phyloP scores from a whole-genome alignment of 495 filamentous ascomycete species.

The Talaromyces adpressus region DNA sequence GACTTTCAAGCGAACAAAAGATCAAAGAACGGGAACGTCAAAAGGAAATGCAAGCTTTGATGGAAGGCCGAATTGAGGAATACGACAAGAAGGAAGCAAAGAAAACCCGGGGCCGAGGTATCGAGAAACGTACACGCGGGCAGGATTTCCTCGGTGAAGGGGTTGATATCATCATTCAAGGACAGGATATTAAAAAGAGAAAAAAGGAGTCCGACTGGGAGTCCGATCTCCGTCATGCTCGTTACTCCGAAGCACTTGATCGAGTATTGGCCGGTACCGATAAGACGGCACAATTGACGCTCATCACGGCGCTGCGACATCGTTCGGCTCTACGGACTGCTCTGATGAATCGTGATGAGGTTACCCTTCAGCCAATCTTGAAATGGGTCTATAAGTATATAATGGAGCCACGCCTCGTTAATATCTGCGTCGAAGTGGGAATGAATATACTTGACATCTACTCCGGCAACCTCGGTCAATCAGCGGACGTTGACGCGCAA shows the following conservation, averaged over 20 bases:
- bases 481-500: conserved; percentile 59
- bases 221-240: conserved; percentile 65
- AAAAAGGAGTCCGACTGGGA: conserved; percentile 73
- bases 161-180: conserved; percentile 79
- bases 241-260: conserved; percentile 73
- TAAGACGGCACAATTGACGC: conserved; percentile 59
- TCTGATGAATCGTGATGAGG: conserved; percentile 75
- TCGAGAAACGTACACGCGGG: conserved; percentile 63
- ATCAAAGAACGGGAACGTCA: conserved; percentile 67
- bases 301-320: conserved; percentile 78
- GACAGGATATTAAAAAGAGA: conserved; percentile 48
- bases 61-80: conserved; percentile 68
- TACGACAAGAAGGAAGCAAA: conserved; percentile 59
- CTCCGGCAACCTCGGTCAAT: conserved; percentile 68
- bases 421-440: conserved; percentile 69
- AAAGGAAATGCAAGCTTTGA: conserved; percentile 78
- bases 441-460: conserved; percentile 82
- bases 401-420: conserved; percentile 68
- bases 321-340: conserved; percentile 80
- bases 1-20: conserved; percentile 76
- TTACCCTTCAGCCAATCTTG: conserved; percentile 70
- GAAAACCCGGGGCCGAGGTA: conserved; percentile 58
- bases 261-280: conserved; percentile 54
- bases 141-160: conserved; percentile 81
- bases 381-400: conserved; percentile 77